Conservation (phyloP, 805 yeast genomes). For the Metschnikowia gelsemii region DNA sequence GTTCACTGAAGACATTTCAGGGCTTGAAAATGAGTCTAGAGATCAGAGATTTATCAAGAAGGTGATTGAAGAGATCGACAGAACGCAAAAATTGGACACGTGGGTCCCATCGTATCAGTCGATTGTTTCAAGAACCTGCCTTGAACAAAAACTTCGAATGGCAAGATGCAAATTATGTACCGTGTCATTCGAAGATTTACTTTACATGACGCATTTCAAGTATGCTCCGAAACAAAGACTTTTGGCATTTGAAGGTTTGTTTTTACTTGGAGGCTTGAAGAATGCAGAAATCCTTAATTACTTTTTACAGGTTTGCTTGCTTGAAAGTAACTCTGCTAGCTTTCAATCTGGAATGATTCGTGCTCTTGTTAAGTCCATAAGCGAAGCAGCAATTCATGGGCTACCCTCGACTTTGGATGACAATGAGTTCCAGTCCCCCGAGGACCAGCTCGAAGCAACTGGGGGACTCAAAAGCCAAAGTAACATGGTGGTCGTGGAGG, state of each 20-base stretch:
- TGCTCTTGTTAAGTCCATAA: conserved; percentile 51
- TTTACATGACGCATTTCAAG: conserved; percentile 51
- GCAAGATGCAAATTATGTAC: conserved; percentile 54
- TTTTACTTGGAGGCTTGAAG: conserved; percentile 74
- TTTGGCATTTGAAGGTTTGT: conserved; percentile 67
- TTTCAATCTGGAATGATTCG: conserved; percentile 51
- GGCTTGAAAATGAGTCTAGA: conserved; percentile 13
- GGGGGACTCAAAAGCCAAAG: conserved; percentile 13
- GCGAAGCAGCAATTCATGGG: conserved; percentile 67
- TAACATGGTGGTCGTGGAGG: conserved; percentile 58
- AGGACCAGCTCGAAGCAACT: conserved; percentile 24
- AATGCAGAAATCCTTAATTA: conserved; percentile 60
- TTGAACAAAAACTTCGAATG: conserved; percentile 59
- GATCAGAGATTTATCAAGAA: conserved; percentile 23
- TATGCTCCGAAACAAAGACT: conserved; percentile 54
- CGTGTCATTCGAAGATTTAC: conserved; percentile 53
- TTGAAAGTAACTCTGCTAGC: conserved; percentile 49
- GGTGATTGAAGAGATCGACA: conserved; percentile 62
- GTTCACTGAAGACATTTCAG: neutral
- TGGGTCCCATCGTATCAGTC: conserved; percentile 79
- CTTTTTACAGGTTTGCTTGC: conserved; percentile 54
- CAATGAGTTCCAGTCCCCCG: conserved; percentile 52
- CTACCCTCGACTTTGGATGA: conserved; percentile 59
- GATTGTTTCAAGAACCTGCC: conserved; percentile 52
- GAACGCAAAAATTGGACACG: conserved; percentile 76